Base-by-base conservation (phyloP, 2,329 filamentous ascomycete species). In the Phaeoacremonium minimum region DNA sequence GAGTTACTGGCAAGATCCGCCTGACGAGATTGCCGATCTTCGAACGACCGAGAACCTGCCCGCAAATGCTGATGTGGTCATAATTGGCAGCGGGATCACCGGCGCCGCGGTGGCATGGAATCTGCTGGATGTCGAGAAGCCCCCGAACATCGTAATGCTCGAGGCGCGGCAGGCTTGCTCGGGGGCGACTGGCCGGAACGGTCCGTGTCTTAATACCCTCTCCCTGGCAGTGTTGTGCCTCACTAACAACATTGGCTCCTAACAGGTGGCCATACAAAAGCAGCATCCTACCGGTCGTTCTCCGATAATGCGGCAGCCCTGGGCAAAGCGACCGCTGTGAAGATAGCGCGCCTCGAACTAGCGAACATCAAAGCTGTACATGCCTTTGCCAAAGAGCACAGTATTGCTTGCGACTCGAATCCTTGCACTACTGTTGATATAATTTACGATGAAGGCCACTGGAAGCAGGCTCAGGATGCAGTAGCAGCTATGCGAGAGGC, bases 111-210 rank as follows among this genome's bases (percentile, higher is more conserved):
- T 73, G 6, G 78, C 77, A 8, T 73, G 73, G 51, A 71, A 71
- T 44, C 59, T 80, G 45, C 64, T 62, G 50, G 56, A 19, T n/a
- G 15, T n/a, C 44, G 58, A 43, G 51, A 48, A 30, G 32, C 38
- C 53, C 32, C 53, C 58, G 18, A 61, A 67, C 33, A 61, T 83
- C 4, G 66, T 84, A 3, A 72, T 84, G 66, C 60, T 85, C 6
- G 80, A 85, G 53, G 80, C 80, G 9, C 63, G 80, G 41, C 75
- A 82, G 51, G 74, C 77, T 6, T 82, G 77, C 46, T 84, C 77
- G 55, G 80, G 80, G 34, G 80, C 80, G 3, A 84, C 80, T 1
- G 80, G 80, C 12, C 64, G 80, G 46, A 74, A 74, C 42, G 69
- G 69, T 58, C 56, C 32, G 38, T 42, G 13, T 22, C 13, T 30